These are phyloP conservation scores for Apiospora pterosperma DNA, from an alignment of 2,329 filamentous ascomycete genomes.

Conservation along the genomic window DNA sequence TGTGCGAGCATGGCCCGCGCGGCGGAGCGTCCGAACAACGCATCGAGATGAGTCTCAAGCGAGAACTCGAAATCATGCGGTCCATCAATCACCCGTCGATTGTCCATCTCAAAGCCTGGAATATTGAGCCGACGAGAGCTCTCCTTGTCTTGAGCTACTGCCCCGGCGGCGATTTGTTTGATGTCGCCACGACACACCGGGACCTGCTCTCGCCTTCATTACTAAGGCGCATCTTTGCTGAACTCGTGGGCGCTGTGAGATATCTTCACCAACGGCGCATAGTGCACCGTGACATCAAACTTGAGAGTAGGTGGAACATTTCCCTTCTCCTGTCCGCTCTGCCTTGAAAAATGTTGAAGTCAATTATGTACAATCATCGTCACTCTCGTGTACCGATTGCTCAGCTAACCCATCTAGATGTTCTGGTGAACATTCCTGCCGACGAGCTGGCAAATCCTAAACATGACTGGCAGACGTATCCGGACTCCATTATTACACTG, in stretches of 20 bases:
- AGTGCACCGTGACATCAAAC: slow-evolving; percentile 95
- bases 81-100: slow-evolving; percentile 84
- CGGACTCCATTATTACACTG: slow-evolving; percentile 80
- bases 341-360: slow-evolving; percentile 5
- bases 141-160: slow-evolving; percentile 89
- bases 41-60: slow-evolving; percentile 88
- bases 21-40: slow-evolving; percentile 91
- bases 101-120: slow-evolving; percentile 89
- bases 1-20: slow-evolving; percentile 90
- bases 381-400: slow-evolving; percentile 8
- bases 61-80: slow-evolving; percentile 92
- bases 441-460: slow-evolving; percentile 60
- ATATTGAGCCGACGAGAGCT: slow-evolving; percentile 75
- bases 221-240: slow-evolving; percentile 82
- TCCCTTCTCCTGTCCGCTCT: neutral
- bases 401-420: slow-evolving; percentile 53
- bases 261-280: slow-evolving; percentile 85
- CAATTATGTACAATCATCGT: neutral
- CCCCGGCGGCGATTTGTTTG: slow-evolving; percentile 91
- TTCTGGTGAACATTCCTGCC: slow-evolving; percentile 80
- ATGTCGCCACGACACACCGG: slow-evolving; percentile 74
- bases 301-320: slow-evolving; percentile 67
- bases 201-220: slow-evolving; percentile 65
- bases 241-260: slow-evolving; percentile 78
- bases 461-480: slow-evolving; percentile 70